Conservation (phyloP, 2,329 filamentous ascomycete species). For the Fusarium sarcochroum region DNA sequence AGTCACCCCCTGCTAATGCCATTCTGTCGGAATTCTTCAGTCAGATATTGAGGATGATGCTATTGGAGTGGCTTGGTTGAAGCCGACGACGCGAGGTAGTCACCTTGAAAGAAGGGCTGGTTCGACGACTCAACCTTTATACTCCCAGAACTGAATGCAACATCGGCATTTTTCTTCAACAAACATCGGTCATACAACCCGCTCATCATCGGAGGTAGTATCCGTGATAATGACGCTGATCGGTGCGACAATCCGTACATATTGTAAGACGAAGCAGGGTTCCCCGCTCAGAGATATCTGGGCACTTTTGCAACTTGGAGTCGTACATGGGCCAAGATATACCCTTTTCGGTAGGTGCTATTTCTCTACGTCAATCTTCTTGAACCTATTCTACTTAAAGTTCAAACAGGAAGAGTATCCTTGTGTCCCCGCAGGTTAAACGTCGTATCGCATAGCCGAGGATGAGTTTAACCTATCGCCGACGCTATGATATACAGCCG, state of each 20-base stretch:
- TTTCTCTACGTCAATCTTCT: slow-evolving; percentile 10
- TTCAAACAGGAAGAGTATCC: background rate
- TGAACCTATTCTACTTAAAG: background rate
- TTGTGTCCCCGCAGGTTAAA: background rate
- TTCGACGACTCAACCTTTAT: slow-evolving; percentile 1
- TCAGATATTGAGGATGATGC: background rate
- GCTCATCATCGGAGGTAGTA: slow-evolving; percentile 11
- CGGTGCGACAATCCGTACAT: slow-evolving; percentile 4
- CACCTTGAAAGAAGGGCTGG: background rate
- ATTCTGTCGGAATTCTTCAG: background rate
- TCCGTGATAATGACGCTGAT: slow-evolving; percentile 16
- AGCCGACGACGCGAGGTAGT: background rate
- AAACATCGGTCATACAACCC: slow-evolving; percentile 13
- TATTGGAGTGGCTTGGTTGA: background rate
- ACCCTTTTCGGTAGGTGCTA: slow-evolving; percentile 32
- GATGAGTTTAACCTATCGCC: background rate
- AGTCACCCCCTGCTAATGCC: slow-evolving; percentile 8
- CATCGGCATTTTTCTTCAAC: background rate
- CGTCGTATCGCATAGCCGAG: slow-evolving; percentile 1
- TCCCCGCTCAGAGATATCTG: slow-evolving; percentile 29
- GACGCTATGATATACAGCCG: background rate
- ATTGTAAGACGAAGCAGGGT: slow-evolving; percentile 27
- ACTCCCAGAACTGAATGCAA: background rate
- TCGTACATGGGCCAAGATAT: slow-evolving; percentile 27
- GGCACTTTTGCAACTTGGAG: slow-evolving; percentile 33